phyloP scores from a whole-genome alignment of 2,329 filamentous ascomycete genomes.

The Botrytis aclada region DNA sequence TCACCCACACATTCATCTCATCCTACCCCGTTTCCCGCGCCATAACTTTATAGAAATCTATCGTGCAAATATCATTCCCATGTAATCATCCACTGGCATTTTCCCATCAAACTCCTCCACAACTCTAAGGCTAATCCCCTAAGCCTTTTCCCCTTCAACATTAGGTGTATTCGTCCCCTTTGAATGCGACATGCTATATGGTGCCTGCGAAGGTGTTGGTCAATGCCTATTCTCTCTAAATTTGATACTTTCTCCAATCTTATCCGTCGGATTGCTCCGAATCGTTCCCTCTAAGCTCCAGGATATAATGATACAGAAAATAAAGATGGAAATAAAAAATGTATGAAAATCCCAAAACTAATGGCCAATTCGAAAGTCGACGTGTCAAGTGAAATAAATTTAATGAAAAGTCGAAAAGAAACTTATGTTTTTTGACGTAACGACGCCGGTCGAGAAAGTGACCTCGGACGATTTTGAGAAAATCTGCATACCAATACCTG shows the following conservation, averaged over 20 bases:
- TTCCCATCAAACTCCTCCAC: not conserved
- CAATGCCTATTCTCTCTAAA: conserved; percentile 5
- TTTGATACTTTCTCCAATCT: not conserved
- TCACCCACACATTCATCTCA: not conserved
- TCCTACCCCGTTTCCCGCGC: too few relatives aligned
- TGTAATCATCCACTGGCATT: not conserved
- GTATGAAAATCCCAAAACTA: not conserved
- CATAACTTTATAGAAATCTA: not conserved
- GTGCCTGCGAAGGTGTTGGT: conserved; percentile 28
- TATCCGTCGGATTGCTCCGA: not conserved
- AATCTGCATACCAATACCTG: conserved; percentile 69
- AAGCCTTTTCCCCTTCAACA: conserved; percentile 16
- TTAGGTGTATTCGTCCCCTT: conserved; percentile 35
- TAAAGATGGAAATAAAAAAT: not conserved
- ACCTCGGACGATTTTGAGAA: conserved; percentile 4
- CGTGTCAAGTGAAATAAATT: not conserved
- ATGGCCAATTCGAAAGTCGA: not conserved
- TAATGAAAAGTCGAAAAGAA: conserved; percentile 1
- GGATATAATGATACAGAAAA: not conserved
- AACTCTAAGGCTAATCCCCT: not conserved
- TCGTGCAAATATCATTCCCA: not conserved
- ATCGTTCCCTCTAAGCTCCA: not conserved
- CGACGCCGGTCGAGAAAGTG: not conserved
- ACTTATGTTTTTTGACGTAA: conserved; percentile 40
- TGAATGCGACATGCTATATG: conserved; percentile 38